Percentiles rank a stretch among this genome's conserved stretches.
Conservation (phyloP, 108 stramenopile genomes). For the Schizochytrium sp. region DNA sequence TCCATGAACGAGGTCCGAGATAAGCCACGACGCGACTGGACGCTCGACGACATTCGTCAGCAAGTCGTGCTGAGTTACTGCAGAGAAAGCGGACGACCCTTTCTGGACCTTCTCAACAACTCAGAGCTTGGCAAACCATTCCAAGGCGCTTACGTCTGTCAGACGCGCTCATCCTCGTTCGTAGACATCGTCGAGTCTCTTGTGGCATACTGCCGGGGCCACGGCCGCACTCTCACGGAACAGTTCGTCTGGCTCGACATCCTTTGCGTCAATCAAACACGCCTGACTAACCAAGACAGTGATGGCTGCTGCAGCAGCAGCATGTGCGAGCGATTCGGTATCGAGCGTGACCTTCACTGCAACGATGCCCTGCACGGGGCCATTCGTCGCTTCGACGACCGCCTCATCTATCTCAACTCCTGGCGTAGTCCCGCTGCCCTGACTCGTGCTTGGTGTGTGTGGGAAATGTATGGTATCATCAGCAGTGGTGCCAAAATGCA, state of each 20-base stretch:
- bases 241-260: not conserved
- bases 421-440: not conserved
- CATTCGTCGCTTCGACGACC: not conserved
- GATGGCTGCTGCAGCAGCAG: no score
- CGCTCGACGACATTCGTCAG: not conserved
- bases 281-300: not conserved
- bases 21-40: not conserved
- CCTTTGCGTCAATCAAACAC: not conserved
- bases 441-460: not conserved
- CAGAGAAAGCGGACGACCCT: not conserved
- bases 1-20: not conserved
- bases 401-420: not conserved
- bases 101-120: not conserved
- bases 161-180: not conserved
- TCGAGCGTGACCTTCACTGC: not conserved
- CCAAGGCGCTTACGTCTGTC: not conserved
- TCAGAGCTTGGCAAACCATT: not conserved
- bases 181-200: not conserved
- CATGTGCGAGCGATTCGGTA: not conserved
- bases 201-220: not conserved
- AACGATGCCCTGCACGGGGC: not conserved
- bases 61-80: not conserved
- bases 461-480: not conserved
- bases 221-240: not conserved
- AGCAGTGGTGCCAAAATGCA: not conserved